phyloP scores from a whole-genome alignment of 805 yeast species.

The Pichia exigua region DNA sequence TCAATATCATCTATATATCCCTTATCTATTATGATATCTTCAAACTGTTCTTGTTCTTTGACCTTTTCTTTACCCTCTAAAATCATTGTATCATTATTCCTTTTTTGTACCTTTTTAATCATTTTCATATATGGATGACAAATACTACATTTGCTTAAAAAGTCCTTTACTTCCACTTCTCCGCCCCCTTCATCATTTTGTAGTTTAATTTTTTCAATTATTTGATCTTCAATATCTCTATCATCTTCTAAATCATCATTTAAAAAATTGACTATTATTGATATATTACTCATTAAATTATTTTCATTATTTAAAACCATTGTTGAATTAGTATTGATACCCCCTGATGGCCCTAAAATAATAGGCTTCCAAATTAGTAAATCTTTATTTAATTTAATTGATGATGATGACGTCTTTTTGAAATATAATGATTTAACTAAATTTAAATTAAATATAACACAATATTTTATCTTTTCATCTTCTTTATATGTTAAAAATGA shows the following conservation, averaged over 20 bases:
- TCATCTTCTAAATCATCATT: slow-evolving; percentile 64
- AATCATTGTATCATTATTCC: neutral
- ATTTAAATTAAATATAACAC: slow-evolving; percentile 42
- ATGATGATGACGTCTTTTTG: slow-evolving; percentile 37
- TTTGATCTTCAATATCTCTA: slow-evolving; percentile 49
- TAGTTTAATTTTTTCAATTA: slow-evolving; percentile 37
- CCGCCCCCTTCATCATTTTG: slow-evolving; percentile 8
- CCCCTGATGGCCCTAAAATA: slow-evolving; percentile 81
- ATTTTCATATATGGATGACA: slow-evolving; percentile 23
- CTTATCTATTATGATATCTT: neutral
- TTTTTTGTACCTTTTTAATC: neutral
- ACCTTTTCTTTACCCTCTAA: neutral
- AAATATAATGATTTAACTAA: slow-evolving; percentile 35
- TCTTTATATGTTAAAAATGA: slow-evolving; percentile 41
- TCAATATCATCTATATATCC: slow-evolving; percentile 4
- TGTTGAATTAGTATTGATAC: slow-evolving; percentile 58
- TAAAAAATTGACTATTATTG: slow-evolving; percentile 50
- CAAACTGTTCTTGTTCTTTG: slow-evolving; percentile 5
- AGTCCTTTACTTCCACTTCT: neutral
- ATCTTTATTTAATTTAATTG: slow-evolving; percentile 42
- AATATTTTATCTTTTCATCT: slow-evolving; percentile 39
- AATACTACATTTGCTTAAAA: neutral
- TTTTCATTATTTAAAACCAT: slow-evolving; percentile 27
- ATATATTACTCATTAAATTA: slow-evolving; percentile 39
- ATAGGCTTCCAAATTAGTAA: slow-evolving; percentile 73